Evolutionary conservation across 805 yeast genomes (phyloP).

Genomic region (Grigorovia humatica): DNA sequence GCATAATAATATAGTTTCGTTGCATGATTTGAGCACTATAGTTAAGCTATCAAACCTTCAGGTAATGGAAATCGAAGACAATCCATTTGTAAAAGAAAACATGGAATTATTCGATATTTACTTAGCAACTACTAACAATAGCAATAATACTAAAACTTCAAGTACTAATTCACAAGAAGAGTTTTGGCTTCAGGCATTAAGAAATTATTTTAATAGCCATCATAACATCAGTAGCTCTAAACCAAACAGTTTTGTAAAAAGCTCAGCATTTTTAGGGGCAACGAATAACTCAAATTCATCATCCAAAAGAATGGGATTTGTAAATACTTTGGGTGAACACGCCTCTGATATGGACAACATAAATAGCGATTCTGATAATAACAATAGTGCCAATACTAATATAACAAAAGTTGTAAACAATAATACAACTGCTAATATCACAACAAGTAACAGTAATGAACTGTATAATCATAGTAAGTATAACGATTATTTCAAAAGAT

Average conservation of each 20-base stretch:
- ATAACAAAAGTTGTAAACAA: not conserved
- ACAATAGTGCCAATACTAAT: not conserved
- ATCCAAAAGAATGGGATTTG: conserved; percentile 67
- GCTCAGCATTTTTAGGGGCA: not conserved
- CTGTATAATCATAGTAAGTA: conserved; percentile 33
- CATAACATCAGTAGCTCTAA: not conserved
- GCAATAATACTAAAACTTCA: conserved; percentile 8
- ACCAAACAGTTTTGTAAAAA: conserved; percentile 1
- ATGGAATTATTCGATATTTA: conserved; percentile 31
- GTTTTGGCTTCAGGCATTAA: conserved; percentile 28
- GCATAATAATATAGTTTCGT: conserved; percentile 39
- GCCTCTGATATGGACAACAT: not conserved
- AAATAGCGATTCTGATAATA: not conserved
- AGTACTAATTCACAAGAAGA: conserved; percentile 32
- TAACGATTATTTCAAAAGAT: conserved; percentile 53
- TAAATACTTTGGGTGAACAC: not conserved
- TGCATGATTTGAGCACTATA: conserved; percentile 42
- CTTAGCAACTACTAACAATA: conserved; percentile 18
- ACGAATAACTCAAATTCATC: conserved; percentile 32
- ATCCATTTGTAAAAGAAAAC: conserved; percentile 46
- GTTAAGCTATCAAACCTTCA: conserved; percentile 42
- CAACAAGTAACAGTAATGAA: conserved; percentile 8
- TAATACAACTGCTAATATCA: not conserved
- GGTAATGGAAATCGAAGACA: conserved; percentile 50
- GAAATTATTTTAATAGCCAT: conserved; percentile 17